Evolutionary conservation across 2,329 filamentous ascomycete genomes (phyloP).

Genomic region (Colletotrichum lini): DNA sequence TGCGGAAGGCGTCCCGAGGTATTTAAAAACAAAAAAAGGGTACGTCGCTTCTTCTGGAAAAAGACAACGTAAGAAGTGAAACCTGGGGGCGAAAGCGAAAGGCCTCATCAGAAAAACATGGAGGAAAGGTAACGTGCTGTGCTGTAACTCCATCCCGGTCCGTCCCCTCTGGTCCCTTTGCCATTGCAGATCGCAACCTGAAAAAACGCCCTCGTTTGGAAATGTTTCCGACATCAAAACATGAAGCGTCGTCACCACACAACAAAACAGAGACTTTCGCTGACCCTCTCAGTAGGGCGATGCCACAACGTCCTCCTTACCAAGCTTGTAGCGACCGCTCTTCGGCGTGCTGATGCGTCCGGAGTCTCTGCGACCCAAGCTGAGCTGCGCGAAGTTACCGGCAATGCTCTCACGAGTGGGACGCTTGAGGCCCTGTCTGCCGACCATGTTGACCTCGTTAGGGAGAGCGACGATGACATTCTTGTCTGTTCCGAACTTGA

Average conservation of each 20-base stretch:
- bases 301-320: conserved; percentile 88
- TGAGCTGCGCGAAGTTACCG: conserved; percentile 62
- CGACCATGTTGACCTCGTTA: conserved; percentile 98
- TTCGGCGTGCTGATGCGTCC: conserved; percentile 67
- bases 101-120: not conserved
- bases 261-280: not conserved
- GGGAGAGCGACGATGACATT: conserved; percentile 97
- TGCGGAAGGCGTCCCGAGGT: conserved; percentile 24
- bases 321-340: conserved; percentile 79
- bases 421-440: conserved; percentile 85
- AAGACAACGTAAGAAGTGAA: not conserved
- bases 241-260: conserved; percentile 3
- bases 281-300: conserved; percentile 64
- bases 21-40: not conserved
- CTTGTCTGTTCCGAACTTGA: conserved; percentile 97
- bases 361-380: conserved; percentile 64
- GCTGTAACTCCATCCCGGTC: conserved; percentile 19
- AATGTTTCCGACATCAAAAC: conserved; percentile 18
- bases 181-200: conserved; percentile 15
- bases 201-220: conserved; percentile 11
- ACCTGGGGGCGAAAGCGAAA: conserved; percentile 1
- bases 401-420: conserved; percentile 96
- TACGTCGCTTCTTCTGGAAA: conserved; percentile 1
- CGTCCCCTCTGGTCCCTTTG: not conserved
- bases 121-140: conserved; percentile 11